phyloP scores from a whole-genome alignment of 2,329 filamentous ascomycete species.

The Macrophomina pseudophaseolina region DNA sequence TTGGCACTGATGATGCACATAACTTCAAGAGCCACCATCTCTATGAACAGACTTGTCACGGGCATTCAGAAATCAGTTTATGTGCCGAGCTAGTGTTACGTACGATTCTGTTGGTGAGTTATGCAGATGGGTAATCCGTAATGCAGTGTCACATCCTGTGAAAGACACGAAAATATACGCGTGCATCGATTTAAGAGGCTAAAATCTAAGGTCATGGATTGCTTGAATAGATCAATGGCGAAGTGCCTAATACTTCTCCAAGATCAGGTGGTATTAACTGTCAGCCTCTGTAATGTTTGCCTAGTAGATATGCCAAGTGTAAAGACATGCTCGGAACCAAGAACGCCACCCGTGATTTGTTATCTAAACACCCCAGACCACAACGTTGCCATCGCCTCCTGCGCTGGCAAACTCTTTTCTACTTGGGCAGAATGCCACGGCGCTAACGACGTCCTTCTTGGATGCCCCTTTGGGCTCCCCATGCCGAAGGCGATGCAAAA shows the following conservation, averaged over 20 bases:
- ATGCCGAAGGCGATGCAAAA: conserved; percentile 65
- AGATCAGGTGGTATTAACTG: background rate
- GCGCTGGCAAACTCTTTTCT: conserved; percentile 56
- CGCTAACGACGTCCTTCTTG: conserved; percentile 54
- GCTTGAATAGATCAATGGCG: background rate
- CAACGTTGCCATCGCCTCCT: conserved; percentile 51
- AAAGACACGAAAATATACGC: background rate
- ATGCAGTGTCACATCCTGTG: background rate
- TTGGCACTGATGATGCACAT: too few species aligned
- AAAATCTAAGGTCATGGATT: background rate
- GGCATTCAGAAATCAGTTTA: too few species aligned
- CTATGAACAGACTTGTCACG: too few species aligned
- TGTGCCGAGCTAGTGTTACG: too few species aligned
- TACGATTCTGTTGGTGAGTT: too few species aligned
- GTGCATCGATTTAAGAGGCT: background rate
- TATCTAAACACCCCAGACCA: conserved; percentile 8
- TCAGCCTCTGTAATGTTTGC: too few species aligned
- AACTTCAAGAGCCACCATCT: too few species aligned
- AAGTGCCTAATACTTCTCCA: background rate
- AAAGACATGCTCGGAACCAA: too few species aligned
- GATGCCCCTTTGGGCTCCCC: conserved; percentile 39
- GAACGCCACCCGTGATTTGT: too few species aligned
- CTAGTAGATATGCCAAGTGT: too few species aligned
- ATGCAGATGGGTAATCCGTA: background rate
- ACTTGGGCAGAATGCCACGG: conserved; percentile 53